Evolutionary conservation across 495 filamentous ascomycete species (phyloP).

Genomic region (Penicillium fimorum): DNA sequence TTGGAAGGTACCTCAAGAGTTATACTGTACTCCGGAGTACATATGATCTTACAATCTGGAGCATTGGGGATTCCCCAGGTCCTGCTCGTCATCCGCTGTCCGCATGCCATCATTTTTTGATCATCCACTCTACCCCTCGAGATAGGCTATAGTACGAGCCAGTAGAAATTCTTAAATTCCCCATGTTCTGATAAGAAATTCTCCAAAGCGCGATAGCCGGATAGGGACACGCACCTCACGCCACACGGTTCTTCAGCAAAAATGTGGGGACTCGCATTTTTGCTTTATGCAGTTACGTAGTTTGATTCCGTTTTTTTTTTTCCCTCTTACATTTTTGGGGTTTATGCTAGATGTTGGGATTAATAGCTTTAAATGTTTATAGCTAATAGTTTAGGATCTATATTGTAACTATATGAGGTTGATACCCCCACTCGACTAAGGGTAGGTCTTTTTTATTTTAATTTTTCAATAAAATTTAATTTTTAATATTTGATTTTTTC

Average conservation of each 20-base stretch:
- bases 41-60: not conserved
- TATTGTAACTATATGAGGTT: not conserved
- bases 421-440: not conserved
- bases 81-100: slow-evolving; percentile 12
- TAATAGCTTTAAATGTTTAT: not conserved
- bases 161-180: not conserved
- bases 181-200: slow-evolving; percentile 13
- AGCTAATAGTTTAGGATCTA: not conserved
- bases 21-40: not conserved
- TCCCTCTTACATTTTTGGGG: not conserved
- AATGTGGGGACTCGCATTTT: slow-evolving; percentile 25
- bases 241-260: slow-evolving; percentile 28
- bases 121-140: slow-evolving; percentile 12
- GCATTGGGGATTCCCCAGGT: not conserved
- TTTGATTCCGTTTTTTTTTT: not conserved
- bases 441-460: slow-evolving; percentile 15
- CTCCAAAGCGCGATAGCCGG: slow-evolving; percentile 31
- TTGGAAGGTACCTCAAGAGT: not conserved
- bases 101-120: slow-evolving; percentile 18
- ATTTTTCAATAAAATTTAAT: slow-evolving; percentile 8
- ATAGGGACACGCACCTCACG: slow-evolving; percentile 31
- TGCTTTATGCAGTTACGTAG: slow-evolving; percentile 1
- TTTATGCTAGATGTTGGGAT: not conserved
- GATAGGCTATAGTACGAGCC: not conserved
- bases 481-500: slow-evolving; percentile 20